These are phyloP conservation scores for Theobroma cacao DNA, from an alignment of 345 rosid genomes.

Conservation along the genomic window DNA sequence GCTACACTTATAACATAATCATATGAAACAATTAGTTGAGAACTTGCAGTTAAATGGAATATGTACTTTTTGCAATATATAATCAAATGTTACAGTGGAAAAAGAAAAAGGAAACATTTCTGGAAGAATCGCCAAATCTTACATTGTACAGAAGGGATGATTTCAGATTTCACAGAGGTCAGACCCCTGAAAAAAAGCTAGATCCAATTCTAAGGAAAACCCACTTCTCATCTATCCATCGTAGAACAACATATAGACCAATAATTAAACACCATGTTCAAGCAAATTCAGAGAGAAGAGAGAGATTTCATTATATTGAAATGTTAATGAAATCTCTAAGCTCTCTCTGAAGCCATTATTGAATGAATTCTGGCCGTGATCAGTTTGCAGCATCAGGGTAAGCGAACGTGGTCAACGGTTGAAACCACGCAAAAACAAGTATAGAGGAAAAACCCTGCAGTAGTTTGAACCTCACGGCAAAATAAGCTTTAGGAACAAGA, in stretches of 20 bases:
- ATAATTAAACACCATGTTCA: background rate
- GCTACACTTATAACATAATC: background rate
- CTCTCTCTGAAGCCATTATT: background rate
- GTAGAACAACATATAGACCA: background rate
- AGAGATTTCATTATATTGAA: background rate
- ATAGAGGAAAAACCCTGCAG: background rate
- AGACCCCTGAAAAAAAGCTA: background rate
- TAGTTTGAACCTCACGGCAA: background rate
- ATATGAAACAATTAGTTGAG: background rate
- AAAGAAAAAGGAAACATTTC: background rate
- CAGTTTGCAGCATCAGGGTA: background rate
- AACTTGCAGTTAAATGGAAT: background rate
- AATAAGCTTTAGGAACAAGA: background rate
- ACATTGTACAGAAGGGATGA: constrained; percentile 2
- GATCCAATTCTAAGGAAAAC: background rate
- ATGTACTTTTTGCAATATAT: background rate
- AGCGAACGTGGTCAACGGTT: background rate
- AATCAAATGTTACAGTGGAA: background rate
- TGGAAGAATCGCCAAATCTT: background rate
- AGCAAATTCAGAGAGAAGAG: background rate
- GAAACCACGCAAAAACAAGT: constrained; percentile 3
- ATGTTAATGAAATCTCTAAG: background rate
- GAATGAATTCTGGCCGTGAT: background rate
- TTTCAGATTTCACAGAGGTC: background rate
- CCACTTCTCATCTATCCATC: background rate